A percentile compares a stretch with the other conserved stretches of the same genome.
Conservation (phyloP, 495 filamentous ascomycete species). For the Parmelia sp. region DNA sequence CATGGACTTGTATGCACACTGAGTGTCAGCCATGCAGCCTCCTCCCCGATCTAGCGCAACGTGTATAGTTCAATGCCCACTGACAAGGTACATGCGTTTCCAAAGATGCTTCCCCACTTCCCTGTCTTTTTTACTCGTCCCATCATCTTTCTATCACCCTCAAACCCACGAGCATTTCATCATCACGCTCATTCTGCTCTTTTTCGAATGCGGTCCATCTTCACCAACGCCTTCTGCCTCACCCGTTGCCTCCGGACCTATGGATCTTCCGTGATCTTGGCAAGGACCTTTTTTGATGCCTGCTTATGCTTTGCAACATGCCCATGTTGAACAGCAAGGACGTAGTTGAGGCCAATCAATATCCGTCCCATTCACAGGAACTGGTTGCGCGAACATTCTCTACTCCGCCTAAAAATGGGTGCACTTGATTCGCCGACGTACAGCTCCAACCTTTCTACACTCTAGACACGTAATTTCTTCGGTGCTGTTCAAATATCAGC, state of each 20-base stretch:
- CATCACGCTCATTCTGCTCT: background rate
- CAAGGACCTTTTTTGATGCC: background rate
- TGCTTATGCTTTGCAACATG: background rate
- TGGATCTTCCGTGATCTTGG: background rate
- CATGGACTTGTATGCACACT: background rate
- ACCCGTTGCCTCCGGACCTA: background rate
- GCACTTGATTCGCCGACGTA: too few species aligned
- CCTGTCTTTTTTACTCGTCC: background rate
- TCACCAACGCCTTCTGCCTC: background rate
- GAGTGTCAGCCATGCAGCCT: background rate
- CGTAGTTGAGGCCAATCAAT: too few species aligned
- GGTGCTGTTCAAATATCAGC: background rate
- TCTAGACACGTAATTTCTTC: background rate
- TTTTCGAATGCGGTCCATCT: background rate
- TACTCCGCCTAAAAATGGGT: too few species aligned
- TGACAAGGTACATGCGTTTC: background rate
- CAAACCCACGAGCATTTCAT: background rate
- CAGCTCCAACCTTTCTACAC: too few species aligned
- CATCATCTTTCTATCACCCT: background rate
- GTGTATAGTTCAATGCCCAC: background rate
- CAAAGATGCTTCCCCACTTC: background rate
- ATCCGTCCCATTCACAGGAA: too few species aligned
- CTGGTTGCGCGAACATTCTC: too few species aligned
- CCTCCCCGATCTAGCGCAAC: background rate
- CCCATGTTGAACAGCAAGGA: background rate